These are phyloP conservation scores for Penicillium sp. DNA, from an alignment of 2,329 filamentous ascomycete genomes.

Conservation along the genomic window DNA sequence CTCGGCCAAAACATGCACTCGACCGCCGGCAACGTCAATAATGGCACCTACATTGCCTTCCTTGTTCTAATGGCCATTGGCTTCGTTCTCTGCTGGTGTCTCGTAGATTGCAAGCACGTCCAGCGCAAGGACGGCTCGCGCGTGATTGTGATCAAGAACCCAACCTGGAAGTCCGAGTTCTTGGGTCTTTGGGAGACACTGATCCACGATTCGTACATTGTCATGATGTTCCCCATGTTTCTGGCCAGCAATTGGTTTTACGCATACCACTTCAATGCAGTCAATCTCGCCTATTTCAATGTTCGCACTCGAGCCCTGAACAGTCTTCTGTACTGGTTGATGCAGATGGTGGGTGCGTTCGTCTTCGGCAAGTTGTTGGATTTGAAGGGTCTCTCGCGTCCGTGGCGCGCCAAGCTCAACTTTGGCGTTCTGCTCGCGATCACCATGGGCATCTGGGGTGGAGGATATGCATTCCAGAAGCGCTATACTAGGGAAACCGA, in stretches of 20 bases:
- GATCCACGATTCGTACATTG: slow-evolving; percentile 67
- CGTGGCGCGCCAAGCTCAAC: slow-evolving; percentile 64
- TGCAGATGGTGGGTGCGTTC: slow-evolving; percentile 75
- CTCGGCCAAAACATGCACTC: slow-evolving; percentile 49
- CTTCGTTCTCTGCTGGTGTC: slow-evolving; percentile 65
- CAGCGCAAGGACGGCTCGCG: slow-evolving; percentile 74
- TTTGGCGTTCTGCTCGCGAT: slow-evolving; percentile 64
- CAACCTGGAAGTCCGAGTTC: slow-evolving; percentile 79
- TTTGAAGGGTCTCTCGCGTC: slow-evolving; percentile 58
- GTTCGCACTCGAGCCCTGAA: slow-evolving; percentile 75
- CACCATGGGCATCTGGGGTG: slow-evolving; percentile 79
- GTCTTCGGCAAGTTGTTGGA: slow-evolving; percentile 74
- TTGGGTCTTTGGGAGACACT: slow-evolving; percentile 73
- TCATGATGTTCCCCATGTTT: slow-evolving; percentile 80
- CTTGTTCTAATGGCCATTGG: slow-evolving; percentile 77
- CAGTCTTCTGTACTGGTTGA: slow-evolving; percentile 73
- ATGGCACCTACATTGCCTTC: slow-evolving; percentile 87
- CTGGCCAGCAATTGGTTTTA: slow-evolving; percentile 78
- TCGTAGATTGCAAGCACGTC: slow-evolving; percentile 71
- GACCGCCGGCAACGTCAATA: slow-evolving; percentile 46
- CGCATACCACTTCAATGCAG: slow-evolving; percentile 73
- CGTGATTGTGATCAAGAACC: slow-evolving; percentile 87
- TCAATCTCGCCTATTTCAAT: slow-evolving; percentile 71
- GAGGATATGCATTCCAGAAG: slow-evolving; percentile 75
- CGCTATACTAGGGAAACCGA: slow-evolving; percentile 53